A percentile compares a stretch with the other conserved stretches of the same genome.
Conservation (phyloP, 2,329 filamentous ascomycete genomes). For the Ascomycota sp. region DNA sequence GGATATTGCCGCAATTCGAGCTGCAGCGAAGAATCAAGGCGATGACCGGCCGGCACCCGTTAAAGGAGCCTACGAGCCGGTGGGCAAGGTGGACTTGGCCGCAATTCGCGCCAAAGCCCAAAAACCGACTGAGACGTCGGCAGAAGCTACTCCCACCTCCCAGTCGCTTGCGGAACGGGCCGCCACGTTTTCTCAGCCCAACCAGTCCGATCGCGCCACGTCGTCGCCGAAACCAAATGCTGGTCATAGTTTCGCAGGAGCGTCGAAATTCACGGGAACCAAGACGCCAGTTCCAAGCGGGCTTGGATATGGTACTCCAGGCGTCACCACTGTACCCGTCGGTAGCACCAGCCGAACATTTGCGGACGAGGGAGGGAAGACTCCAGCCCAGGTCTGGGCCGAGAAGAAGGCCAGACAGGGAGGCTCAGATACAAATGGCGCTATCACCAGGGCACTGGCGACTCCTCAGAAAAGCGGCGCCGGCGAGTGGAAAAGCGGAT, state of each 20-base stretch:
- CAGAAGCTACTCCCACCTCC: constrained; percentile 16
- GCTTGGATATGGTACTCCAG: constrained; percentile 37
- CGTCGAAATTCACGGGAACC: constrained; percentile 58
- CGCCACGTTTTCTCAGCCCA: constrained; percentile 39
- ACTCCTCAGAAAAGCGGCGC: constrained; percentile 48
- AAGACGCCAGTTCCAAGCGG: constrained; percentile 63
- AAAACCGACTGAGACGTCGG: constrained; percentile 27
- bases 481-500: constrained; percentile 73
- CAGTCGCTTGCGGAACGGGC: constrained; percentile 55
- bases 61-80: constrained; percentile 81
- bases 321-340: constrained; percentile 35
- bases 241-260: constrained; percentile 61
- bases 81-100: constrained; percentile 92
- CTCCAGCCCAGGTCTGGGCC: constrained; percentile 87
- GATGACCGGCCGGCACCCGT: constrained; percentile 69
- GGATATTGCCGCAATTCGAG: constrained; percentile 81
- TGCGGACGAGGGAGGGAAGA: constrained; percentile 85
- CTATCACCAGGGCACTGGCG: constrained; percentile 30
- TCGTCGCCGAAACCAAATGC: constrained; percentile 87
- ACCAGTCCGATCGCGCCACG: constrained; percentile 56
- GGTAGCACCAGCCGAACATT: constrained; percentile 78
- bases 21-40: constrained; percentile 41
- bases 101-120: constrained; percentile 73
- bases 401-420: constrained; percentile 82
- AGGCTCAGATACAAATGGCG: constrained; percentile 21